phyloP scores from a whole-genome alignment of 352 stramenopile species.

The Phytophthora pseudosyringae region DNA sequence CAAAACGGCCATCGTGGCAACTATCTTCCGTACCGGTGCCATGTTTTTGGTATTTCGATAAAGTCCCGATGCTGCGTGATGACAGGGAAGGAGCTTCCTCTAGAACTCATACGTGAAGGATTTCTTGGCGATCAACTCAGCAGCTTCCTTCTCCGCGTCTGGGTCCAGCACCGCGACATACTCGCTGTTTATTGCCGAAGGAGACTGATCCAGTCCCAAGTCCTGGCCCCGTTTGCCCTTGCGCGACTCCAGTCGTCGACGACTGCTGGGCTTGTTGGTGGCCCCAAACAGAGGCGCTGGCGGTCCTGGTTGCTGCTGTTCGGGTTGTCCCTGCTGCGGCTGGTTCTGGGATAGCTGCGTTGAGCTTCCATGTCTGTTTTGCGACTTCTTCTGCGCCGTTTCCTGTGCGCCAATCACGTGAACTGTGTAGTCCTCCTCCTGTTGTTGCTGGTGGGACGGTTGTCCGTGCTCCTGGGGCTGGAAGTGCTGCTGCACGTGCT shows the following conservation, averaged over 20 bases:
- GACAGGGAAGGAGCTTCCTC: not conserved
- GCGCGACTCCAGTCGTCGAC: conserved; percentile 17
- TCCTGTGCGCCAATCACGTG: conserved; percentile 26
- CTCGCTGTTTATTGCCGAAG: conserved; percentile 42
- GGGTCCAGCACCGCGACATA: conserved; percentile 45
- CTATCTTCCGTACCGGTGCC: no score
- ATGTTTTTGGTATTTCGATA: no score
- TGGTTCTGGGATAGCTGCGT: conserved; percentile 1
- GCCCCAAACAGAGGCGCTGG: conserved; percentile 20
- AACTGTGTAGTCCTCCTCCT: conserved; percentile 30
- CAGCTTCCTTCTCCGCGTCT: conserved; percentile 28
- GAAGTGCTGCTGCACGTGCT: not conserved
- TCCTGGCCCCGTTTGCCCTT: conserved; percentile 27
- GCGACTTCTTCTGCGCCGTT: conserved; percentile 8
- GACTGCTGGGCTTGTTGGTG: conserved; percentile 28
- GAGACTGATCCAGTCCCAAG: conserved; percentile 34
- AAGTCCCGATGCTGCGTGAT: not conserved
- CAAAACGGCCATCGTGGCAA: no score
- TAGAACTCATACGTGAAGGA: conserved; percentile 61
- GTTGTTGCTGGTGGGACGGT: conserved; percentile 1
- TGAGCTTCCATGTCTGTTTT: conserved; percentile 23
- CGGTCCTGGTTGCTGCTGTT: conserved; percentile 7
- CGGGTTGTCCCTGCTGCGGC: conserved; percentile 1
- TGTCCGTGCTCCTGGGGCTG: conserved; percentile 8
- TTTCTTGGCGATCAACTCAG: conserved; percentile 43